Evolutionary conservation across 208 protist species (phyloP).

Genomic region (Leishmania gerbilli): DNA sequence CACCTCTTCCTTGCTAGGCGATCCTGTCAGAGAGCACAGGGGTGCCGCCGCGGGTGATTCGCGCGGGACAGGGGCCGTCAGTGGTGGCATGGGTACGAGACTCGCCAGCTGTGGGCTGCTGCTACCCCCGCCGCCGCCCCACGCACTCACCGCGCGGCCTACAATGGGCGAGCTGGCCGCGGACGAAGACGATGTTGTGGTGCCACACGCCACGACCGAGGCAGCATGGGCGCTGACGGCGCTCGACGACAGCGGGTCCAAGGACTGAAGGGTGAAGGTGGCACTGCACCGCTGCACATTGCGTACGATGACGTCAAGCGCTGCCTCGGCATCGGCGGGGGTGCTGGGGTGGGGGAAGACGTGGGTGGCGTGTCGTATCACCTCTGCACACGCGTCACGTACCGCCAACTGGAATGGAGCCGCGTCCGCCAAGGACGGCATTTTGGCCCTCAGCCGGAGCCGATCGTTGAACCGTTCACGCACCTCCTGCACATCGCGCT

Average conservation of each 20-base stretch:
- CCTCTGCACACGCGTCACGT: constrained; percentile 46
- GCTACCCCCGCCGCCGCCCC: background rate
- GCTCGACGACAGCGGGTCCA: constrained; percentile 29
- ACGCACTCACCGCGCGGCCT: background rate
- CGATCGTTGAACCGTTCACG: constrained; percentile 15
- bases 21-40: background rate
- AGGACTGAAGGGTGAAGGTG: constrained; percentile 20
- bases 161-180: constrained; percentile 13
- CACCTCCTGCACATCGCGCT: constrained; percentile 23
- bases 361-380: constrained; percentile 38
- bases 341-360: constrained; percentile 43
- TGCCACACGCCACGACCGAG: constrained; percentile 1
- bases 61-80: background rate
- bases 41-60: background rate
- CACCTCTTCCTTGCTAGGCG: background rate
- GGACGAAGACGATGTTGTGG: constrained; percentile 12
- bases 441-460: constrained; percentile 7
- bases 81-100: constrained; percentile 10
- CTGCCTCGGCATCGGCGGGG: constrained; percentile 26
- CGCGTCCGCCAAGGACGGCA: constrained; percentile 24
- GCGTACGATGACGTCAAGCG: constrained; percentile 49
- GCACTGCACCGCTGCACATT: constrained; percentile 29
- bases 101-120: constrained; percentile 5
- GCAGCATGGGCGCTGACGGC: background rate
- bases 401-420: constrained; percentile 45